Percentiles rank a stretch among this genome's conserved stretches.
Evolutionary conservation across 1,284 basidiomycete species (phyloP).

Genomic region (Phellopilus nigrolimitatus): DNA sequence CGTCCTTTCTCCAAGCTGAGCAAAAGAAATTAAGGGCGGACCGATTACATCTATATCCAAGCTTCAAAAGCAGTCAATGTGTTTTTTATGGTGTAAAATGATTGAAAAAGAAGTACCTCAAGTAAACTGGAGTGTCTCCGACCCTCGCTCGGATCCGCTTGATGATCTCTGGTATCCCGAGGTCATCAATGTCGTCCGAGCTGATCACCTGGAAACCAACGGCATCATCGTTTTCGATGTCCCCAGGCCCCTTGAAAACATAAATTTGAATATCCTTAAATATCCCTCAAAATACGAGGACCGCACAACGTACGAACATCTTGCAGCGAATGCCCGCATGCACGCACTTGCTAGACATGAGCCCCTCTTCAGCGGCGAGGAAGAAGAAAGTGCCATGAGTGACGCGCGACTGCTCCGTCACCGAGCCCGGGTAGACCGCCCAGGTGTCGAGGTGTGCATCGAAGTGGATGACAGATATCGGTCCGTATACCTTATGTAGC

Average conservation of each 20-base stretch:
- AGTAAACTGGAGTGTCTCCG: conserved; percentile 67
- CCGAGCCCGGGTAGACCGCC: conserved; percentile 48
- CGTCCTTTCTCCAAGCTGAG: neutral
- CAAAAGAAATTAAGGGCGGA: conserved; percentile 26
- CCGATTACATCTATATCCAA: conserved; percentile 78
- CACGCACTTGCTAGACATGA: conserved; percentile 67
- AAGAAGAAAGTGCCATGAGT: conserved; percentile 79
- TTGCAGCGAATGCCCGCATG: conserved; percentile 79
- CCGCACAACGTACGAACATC: conserved; percentile 42
- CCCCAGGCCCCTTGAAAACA: conserved; percentile 48
- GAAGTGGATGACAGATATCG: conserved; percentile 77
- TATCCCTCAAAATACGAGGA: neutral
- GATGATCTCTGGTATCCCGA: conserved; percentile 59
- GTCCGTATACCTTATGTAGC: conserved; percentile 67
- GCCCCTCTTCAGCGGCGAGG: conserved; percentile 65
- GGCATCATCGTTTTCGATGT: conserved; percentile 56
- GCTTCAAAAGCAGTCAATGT: conserved; percentile 31
- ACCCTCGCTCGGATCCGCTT: conserved; percentile 58
- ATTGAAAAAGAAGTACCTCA: conserved; percentile 44
- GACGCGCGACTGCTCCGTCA: conserved; percentile 55
- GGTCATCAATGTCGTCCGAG: conserved; percentile 72
- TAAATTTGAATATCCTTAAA: neutral
- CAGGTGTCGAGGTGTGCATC: conserved; percentile 75
- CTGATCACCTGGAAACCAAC: conserved; percentile 70
- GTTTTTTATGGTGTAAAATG: neutral